phyloP scores from a whole-genome alignment of 305 asterid species.

The Solanum hybrid region DNA sequence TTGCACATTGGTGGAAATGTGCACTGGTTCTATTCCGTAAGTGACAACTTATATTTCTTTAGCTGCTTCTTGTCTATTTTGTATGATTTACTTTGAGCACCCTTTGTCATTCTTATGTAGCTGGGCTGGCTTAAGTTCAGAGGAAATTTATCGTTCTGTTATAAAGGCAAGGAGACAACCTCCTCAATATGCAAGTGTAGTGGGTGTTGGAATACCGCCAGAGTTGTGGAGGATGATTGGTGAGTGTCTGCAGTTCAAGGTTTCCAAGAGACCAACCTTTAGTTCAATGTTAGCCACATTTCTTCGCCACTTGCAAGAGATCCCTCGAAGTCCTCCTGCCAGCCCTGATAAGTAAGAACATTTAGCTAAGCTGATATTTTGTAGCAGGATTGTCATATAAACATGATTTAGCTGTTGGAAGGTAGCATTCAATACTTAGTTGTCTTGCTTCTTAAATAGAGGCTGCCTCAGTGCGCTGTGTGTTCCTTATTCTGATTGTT shows the following conservation, averaged over 20 bases:
- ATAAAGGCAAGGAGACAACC: slow-evolving; percentile 82
- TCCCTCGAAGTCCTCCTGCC: slow-evolving; percentile 94
- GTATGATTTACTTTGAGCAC: slow-evolving; percentile 11
- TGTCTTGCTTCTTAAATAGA: slow-evolving; percentile 10
- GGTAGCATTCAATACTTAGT: slow-evolving; percentile 11
- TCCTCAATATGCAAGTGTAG: slow-evolving; percentile 94
- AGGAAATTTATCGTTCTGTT: slow-evolving; percentile 86
- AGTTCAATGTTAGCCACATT: slow-evolving; percentile 82
- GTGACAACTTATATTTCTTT: slow-evolving; percentile 25
- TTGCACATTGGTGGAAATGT: slow-evolving; percentile 97
- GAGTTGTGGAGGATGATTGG: slow-evolving; percentile 99
- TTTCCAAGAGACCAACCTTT: slow-evolving; percentile 85
- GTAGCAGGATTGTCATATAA: not conserved
- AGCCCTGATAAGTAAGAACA: slow-evolving; percentile 85
- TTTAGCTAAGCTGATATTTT: slow-evolving; percentile 14
- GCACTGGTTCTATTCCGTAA: slow-evolving; percentile 98
- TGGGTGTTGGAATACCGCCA: slow-evolving; percentile 95
- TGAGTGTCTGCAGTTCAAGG: slow-evolving; percentile 91
- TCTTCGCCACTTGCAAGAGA: slow-evolving; percentile 89
- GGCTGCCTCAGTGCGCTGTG: not conserved
- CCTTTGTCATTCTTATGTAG: slow-evolving; percentile 36
- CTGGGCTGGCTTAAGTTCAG: slow-evolving; percentile 91
- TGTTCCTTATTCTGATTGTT: not conserved
- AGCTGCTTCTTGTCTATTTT: not conserved
- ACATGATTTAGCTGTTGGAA: not conserved